A percentile compares a stretch with the other conserved stretches of the same genome.
Conservation (phyloP, 345 rosid species). For the Lepidium didymum region DNA sequence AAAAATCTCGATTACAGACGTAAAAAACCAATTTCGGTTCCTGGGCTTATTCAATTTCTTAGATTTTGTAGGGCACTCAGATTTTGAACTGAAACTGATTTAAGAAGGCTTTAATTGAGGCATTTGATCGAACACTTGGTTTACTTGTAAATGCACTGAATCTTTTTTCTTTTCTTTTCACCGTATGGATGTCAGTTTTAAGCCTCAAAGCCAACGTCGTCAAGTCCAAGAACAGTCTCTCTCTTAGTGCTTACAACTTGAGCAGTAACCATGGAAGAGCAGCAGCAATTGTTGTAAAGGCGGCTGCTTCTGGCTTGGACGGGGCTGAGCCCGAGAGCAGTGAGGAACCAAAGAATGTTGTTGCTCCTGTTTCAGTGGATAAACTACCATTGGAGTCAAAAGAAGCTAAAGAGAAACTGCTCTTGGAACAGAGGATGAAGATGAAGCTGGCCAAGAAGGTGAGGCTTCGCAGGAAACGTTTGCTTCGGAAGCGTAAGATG, state of each 20-base stretch:
- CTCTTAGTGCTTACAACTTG: conserved; percentile 31
- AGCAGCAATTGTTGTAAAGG: conserved; percentile 30
- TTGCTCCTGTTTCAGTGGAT: conserved; percentile 41
- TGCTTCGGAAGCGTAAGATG: conserved; percentile 66
- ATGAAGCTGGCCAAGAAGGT: conserved; percentile 86
- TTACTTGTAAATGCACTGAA: not conserved
- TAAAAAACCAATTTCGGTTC: not conserved
- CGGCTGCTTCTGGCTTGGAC: conserved; percentile 35
- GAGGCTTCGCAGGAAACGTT: conserved; percentile 81
- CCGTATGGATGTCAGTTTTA: not conserved
- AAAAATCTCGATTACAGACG: not conserved
- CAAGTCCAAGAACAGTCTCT: conserved; percentile 8
- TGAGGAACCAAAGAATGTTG: conserved; percentile 32
- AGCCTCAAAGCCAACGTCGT: not conserved
- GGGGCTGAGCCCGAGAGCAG: conserved; percentile 28
- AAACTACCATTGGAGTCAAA: conserved; percentile 60
- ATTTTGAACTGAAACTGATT: not conserved
- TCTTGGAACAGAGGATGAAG: conserved; percentile 61
- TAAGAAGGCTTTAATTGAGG: not conserved
- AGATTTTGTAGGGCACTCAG: not conserved
- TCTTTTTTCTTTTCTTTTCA: not conserved
- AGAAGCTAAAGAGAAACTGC: conserved; percentile 51
- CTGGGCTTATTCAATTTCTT: not conserved
- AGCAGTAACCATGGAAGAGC: conserved; percentile 17
- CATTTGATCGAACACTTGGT: conserved; percentile 14